Base-by-base conservation (phyloP, 441 rosid genomes). In the Pelargonium fulgidum region DNA sequence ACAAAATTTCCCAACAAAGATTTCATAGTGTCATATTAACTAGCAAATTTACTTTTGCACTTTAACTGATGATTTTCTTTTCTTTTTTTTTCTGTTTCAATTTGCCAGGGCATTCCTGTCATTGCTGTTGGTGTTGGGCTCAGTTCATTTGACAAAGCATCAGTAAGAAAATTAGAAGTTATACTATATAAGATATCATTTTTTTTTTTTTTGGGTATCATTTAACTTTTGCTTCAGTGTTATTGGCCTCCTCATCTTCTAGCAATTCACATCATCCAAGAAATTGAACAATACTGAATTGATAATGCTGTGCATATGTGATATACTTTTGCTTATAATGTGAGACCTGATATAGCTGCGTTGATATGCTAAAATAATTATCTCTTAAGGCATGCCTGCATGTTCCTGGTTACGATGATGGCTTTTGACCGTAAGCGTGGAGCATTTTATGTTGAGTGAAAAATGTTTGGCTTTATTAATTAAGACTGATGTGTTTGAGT, bases 111-210 rank as follows among this genome's bases (percentile, higher is more conserved):
- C 72, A 85, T 77, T 75, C 93, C 93, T 74, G 87, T 88, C 76
- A 73, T 86, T 80, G 91, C 91, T 50, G 6, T 79, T 67, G 93
- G 93, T 66, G 89, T 81, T 74, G 93, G 91, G 80, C 86, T 81
- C 72, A 88, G 93, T 84, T 82, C 88, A 66, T 85, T 65, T 76
- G 93, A 88, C 78, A 86, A 83, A 80, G 89, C 93, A 74, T 86
- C 91, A 9, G 64, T 59, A 59, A 59, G 64, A 59, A 22, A 2
- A 59, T 20, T 11, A 59, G 9, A 59, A 0, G 36, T 10, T 59
- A 20, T 19, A 7, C 20, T 44, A 58, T 44, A 58, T 33, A 4
- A 29, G 36, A 29, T 17, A 1, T 14, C 0, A 56, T 10, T 0
- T 56, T 56, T 17, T 56, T 9, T 8, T 5, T 14, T 56, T 56